These are phyloP conservation scores for Copromyces sp. DNA, from an alignment of 495 filamentous ascomycete genomes.

Conservation along the genomic window DNA sequence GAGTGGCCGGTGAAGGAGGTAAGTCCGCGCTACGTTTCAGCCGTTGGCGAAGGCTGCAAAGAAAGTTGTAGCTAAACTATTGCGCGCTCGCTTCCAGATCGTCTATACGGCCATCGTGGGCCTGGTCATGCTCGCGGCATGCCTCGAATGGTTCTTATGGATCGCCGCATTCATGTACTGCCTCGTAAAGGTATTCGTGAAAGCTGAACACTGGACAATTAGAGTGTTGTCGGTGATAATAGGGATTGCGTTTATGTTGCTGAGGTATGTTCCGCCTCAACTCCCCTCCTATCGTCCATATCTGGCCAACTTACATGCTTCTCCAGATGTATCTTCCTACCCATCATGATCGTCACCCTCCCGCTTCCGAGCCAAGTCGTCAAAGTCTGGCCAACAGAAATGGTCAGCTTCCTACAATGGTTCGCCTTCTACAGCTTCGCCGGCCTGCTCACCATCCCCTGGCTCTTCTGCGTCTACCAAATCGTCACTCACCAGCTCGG, in stretches of 20 bases:
- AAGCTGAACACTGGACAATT: constrained; percentile 82
- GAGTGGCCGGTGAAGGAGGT: constrained; percentile 59
- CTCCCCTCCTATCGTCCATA: background rate
- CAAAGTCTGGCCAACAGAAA: constrained; percentile 52
- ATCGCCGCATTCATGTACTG: constrained; percentile 89
- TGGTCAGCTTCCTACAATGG: constrained; percentile 75
- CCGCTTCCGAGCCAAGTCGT: constrained; percentile 67
- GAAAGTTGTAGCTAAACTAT: constrained; percentile 1
- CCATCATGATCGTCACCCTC: constrained; percentile 90
- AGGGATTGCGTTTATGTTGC: constrained; percentile 56
- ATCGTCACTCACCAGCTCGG: constrained; percentile 80
- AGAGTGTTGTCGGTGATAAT: constrained; percentile 66
- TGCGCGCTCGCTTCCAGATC: constrained; percentile 20
- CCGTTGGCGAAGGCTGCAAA: background rate
- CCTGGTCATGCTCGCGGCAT: constrained; percentile 70
- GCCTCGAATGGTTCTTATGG: constrained; percentile 93
- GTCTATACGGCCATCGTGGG: constrained; percentile 76
- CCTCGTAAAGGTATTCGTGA: constrained; percentile 74
- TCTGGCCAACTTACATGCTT: background rate
- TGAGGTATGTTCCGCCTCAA: constrained; percentile 49
- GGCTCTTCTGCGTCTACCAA: constrained; percentile 87
- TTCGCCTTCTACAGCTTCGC: constrained; percentile 97
- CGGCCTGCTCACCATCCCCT: constrained; percentile 71
- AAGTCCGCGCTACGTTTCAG: constrained; percentile 5
- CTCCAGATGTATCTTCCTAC: constrained; percentile 70